Percentiles rank a stretch among this genome's conserved stretches.
Evolutionary conservation across 495 filamentous ascomycete species (phyloP).

Genomic region (Mycothermus thermophilus): DNA sequence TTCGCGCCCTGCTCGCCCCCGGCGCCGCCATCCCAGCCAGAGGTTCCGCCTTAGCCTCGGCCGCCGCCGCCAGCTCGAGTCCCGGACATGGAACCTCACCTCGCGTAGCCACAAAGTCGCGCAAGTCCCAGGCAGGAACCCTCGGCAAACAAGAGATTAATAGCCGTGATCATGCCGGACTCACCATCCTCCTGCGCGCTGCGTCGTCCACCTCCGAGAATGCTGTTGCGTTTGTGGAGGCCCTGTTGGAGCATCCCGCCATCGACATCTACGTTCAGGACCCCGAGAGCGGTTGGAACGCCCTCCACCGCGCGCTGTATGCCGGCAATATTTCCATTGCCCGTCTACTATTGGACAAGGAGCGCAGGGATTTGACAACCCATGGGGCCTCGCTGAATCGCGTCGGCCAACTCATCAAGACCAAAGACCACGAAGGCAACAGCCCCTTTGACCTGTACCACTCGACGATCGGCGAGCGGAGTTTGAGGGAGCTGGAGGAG

Average conservation of each 20-base stretch:
- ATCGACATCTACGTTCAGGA: slow-evolving; percentile 80
- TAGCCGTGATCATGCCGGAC: slow-evolving; percentile 59
- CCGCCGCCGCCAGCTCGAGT: slow-evolving; percentile 12
- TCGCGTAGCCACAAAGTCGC: slow-evolving; percentile 27
- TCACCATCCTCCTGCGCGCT: slow-evolving; percentile 76
- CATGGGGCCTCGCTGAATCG: slow-evolving; percentile 28
- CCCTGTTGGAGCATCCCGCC: slow-evolving; percentile 66
- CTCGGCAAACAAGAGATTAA: slow-evolving; percentile 65
- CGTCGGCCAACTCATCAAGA: slow-evolving; percentile 64
- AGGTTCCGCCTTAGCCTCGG: slow-evolving; percentile 19
- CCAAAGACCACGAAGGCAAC: slow-evolving; percentile 89
- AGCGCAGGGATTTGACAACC: slow-evolving; percentile 49
- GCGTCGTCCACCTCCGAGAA: slow-evolving; percentile 58
- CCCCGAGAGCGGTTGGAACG: slow-evolving; percentile 88
- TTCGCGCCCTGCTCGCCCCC: slow-evolving; percentile 66
- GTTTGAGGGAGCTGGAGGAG: slow-evolving; percentile 19
- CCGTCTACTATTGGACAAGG: slow-evolving; percentile 60
- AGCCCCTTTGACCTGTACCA: slow-evolving; percentile 89
- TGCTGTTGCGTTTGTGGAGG: slow-evolving; percentile 56
- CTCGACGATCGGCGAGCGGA: slow-evolving; percentile 55
- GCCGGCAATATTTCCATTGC: slow-evolving; percentile 84
- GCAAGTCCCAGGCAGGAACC: slow-evolving; percentile 26
- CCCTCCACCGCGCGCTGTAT: slow-evolving; percentile 83
- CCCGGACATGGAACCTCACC: slow-evolving; percentile 35
- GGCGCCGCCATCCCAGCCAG: slow-evolving; percentile 39